Percentiles rank a stretch among this genome's conserved stretches.
These are phyloP conservation scores for Ogataea methanolica DNA, from an alignment of 805 yeast species.

Conservation along the genomic window DNA sequence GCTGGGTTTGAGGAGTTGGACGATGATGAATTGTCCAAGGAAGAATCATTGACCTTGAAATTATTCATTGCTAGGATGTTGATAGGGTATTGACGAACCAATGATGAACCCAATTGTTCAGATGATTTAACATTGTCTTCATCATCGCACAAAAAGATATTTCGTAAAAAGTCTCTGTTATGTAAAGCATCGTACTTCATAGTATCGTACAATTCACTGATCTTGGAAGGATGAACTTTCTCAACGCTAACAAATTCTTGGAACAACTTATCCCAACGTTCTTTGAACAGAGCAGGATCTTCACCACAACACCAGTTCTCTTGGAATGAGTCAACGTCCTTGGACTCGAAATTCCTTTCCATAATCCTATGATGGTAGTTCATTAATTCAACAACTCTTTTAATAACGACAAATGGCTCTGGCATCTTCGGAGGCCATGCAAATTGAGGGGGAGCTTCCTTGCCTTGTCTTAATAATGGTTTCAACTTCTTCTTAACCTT, in stretches of 20 bases:
- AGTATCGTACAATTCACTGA: conserved; percentile 93
- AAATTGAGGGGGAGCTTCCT: conserved; percentile 94
- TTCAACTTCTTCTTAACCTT: conserved; percentile 94
- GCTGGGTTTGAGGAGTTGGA: conserved; percentile 34
- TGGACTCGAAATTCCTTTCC: conserved; percentile 70
- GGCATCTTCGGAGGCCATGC: conserved; percentile 99
- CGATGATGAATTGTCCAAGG: conserved; percentile 21
- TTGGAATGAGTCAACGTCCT: conserved; percentile 66
- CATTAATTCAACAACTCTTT: conserved; percentile 93
- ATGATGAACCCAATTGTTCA: conserved; percentile 36
- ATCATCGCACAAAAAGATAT: conserved; percentile 65
- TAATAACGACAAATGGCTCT: conserved; percentile 90
- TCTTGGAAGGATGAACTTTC: conserved; percentile 95
- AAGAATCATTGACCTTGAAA: conserved; percentile 52
- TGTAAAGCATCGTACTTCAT: conserved; percentile 98
- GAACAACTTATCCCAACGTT: conserved; percentile 96
- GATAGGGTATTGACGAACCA: conserved; percentile 70
- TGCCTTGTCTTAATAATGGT: conserved; percentile 90
- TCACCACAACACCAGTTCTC: conserved; percentile 94
- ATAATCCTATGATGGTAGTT: conserved; percentile 80
- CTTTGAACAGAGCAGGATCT: conserved; percentile 83
- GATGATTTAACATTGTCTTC: conserved; percentile 11
- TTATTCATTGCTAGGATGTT: conserved; percentile 73
- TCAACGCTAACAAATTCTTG: conserved; percentile 89
- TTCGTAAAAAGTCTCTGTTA: conserved; percentile 82